These are phyloP conservation scores for Boletus eberwhitei DNA, from an alignment of 768 basidiomycete species.

Conservation along the genomic window DNA sequence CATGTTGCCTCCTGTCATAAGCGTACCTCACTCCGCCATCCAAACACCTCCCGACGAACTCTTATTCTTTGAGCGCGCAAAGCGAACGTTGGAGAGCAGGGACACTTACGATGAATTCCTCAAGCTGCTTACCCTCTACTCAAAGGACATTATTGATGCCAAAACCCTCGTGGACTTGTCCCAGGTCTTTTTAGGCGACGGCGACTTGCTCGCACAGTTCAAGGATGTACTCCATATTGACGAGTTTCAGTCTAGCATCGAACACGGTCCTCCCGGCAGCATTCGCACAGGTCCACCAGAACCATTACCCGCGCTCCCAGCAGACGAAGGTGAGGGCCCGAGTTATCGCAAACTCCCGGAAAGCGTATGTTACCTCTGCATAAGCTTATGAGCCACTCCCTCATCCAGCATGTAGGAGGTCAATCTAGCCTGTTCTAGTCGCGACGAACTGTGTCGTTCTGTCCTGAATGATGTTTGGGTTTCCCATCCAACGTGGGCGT, in stretches of 20 bases:
- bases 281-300: slow-evolving; percentile 75
- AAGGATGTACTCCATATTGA: slow-evolving; percentile 84
- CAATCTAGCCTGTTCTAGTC: slow-evolving; percentile 85
- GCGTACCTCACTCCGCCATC: slow-evolving; percentile 29
- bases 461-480: slow-evolving; percentile 98
- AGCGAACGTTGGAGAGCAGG: slow-evolving; percentile 68
- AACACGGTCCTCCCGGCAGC: slow-evolving; percentile 75
- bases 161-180: slow-evolving; percentile 78
- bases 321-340: slow-evolving; percentile 84
- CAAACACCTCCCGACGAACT: slow-evolving; percentile 66
- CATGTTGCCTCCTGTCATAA: slow-evolving; percentile 23
- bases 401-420: slow-evolving; percentile 60
- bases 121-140: slow-evolving; percentile 87
- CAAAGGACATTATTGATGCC: slow-evolving; percentile 87
- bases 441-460: slow-evolving; percentile 91
- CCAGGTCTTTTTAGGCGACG: slow-evolving; percentile 77
- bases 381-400: not conserved
- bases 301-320: slow-evolving; percentile 71
- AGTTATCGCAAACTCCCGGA: slow-evolving; percentile 90
- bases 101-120: slow-evolving; percentile 91
- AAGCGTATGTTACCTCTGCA: slow-evolving; percentile 55
- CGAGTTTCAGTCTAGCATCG: slow-evolving; percentile 53
- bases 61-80: slow-evolving; percentile 92
- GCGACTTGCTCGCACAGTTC: slow-evolving; percentile 78
- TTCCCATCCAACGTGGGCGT: slow-evolving; percentile 97